phyloP scores from a whole-genome alignment of 352 stramenopile genomes.

The Thalassiosira mediterranea region DNA sequence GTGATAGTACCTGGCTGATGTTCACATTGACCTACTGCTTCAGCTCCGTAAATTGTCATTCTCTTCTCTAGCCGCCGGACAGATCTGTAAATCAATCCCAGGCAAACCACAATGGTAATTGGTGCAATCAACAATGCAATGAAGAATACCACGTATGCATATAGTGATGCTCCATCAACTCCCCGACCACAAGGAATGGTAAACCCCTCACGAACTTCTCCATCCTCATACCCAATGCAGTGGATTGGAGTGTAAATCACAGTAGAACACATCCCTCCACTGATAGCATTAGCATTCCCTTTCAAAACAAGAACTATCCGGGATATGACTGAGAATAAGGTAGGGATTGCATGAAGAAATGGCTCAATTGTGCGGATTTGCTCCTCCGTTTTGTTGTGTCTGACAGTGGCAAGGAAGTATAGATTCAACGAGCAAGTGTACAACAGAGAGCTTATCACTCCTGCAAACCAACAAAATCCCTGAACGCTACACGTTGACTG shows the following conservation, averaged over 20 bases:
- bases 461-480: not conserved
- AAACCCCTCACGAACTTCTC: slow-evolving; percentile 28
- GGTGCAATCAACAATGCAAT: not conserved
- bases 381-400: slow-evolving; percentile 8
- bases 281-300: not conserved
- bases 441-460: not conserved
- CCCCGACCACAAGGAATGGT: slow-evolving; percentile 20
- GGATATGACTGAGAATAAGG: not conserved
- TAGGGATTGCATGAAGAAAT: slow-evolving; percentile 18
- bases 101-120: slow-evolving; percentile 7
- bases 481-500: slow-evolving; percentile 13
- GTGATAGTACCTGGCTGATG: no score
- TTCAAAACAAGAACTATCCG: not conserved
- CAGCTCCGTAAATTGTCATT: not conserved
- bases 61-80: not conserved
- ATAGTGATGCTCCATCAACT: not conserved
- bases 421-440: slow-evolving; percentile 19
- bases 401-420: slow-evolving; percentile 12
- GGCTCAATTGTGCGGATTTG: slow-evolving; percentile 19
- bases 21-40: no score
- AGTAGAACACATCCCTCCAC: not conserved
- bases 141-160: slow-evolving; percentile 1
- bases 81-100: slow-evolving; percentile 1
- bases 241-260: slow-evolving; percentile 18
- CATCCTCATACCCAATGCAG: slow-evolving; percentile 24